Base-by-base conservation (phyloP, 345 rosid genomes). In the Syzygium jambos region DNA sequence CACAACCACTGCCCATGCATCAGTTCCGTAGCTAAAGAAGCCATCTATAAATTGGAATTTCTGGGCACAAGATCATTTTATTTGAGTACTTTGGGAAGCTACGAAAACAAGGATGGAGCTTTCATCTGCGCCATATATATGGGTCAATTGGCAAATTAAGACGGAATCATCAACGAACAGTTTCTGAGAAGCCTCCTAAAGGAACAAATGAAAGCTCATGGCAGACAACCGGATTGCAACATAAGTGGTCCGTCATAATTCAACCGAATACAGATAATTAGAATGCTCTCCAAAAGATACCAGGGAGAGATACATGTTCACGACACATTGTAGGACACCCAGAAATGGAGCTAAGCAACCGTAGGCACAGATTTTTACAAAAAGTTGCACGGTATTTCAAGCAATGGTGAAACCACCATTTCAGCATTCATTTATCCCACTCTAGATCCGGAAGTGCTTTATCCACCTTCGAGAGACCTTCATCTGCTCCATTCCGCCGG, bases 401-500 rank as follows among this genome's bases (percentile, higher is more conserved):
- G 80, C 80, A 38, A 73, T 34, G 49, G 49, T 73, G 82, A 73
- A 73, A 19, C 49, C 4, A 38, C 46, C 82, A 73, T 73, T 38
- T 73, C 27, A 73, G 27, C 82, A 38, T 73, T 94, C 93, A 97
- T 91, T 90, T 94, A 86, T 92, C 95, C 99, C 99, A 98, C 90
- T 98, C 99, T 85, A 88, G 89, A 68, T 89, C 91, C 73, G 93
- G 83, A 65, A 85, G 41, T 61, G 78, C 89, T 23, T 91, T 89
- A 88, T 91, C 89, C 38, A 88, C 92, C 92, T 91, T 93, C 5
- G 94, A 77, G 55, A 92, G 87, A 85, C 85, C 88, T 88, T 54
- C 90, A 11, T 57, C 91, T 1, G 80, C 30, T 84, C 83, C 85
- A 43, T 29, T 85, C 15, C 29, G 53, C 51, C 1, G 88, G 55